Evolutionary conservation across 306 rosid genomes (phyloP).

Genomic region (Cajanus cajan): DNA sequence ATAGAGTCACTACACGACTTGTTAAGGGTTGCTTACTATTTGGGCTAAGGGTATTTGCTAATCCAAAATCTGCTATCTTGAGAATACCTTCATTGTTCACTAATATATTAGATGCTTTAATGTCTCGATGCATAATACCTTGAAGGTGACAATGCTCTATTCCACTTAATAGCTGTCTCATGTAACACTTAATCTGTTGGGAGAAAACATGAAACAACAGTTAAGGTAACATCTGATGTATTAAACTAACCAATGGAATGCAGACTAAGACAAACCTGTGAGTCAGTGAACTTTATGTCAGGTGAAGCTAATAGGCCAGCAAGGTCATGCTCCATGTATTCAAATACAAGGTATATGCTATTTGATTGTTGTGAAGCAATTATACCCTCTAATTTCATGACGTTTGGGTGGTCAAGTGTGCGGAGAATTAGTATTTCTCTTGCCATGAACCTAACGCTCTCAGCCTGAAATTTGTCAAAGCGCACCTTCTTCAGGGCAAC

Average conservation of each 20-base stretch:
- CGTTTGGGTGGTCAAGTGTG: conserved; percentile 91
- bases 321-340: conserved; percentile 99
- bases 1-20: conserved; percentile 94
- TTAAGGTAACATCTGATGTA: conserved; percentile 3
- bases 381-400: conserved; percentile 87
- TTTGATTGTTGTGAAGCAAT: conserved; percentile 73
- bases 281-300: conserved; percentile 64
- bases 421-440: conserved; percentile 89
- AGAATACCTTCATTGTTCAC: conserved; percentile 84
- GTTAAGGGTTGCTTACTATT: conserved; percentile 67
- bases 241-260: conserved; percentile 16
- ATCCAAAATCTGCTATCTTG: conserved; percentile 91
- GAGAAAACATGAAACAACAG: conserved; percentile 1
- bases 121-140: conserved; percentile 94
- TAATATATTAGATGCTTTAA: conserved; percentile 87
- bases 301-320: conserved; percentile 81
- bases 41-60: conserved; percentile 65
- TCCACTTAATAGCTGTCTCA: conserved; percentile 93
- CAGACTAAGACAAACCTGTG: conserved; percentile 60
- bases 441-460: conserved; percentile 93
- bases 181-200: conserved; percentile 80
- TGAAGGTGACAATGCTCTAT: conserved; percentile 85
- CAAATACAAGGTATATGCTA: conserved; percentile 91
- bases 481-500: conserved; percentile 95
- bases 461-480: conserved; percentile 74